These are phyloP conservation scores for Pueraria montana DNA, from an alignment of 306 rosid species.

Conservation along the genomic window DNA sequence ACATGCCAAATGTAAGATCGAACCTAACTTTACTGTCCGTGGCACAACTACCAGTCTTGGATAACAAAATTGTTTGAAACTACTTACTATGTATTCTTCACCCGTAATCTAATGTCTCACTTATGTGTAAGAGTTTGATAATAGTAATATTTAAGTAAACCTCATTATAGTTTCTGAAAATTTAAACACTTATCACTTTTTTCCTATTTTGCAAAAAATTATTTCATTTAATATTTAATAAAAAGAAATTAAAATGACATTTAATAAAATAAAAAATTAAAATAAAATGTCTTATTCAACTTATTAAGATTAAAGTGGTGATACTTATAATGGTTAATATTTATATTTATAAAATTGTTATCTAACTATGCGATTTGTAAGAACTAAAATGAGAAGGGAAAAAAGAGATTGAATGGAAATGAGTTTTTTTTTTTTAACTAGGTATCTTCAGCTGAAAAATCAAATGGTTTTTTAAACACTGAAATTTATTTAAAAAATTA, in stretches of 20 bases:
- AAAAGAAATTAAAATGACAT: neutral
- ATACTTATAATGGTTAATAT: neutral
- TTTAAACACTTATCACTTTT: neutral
- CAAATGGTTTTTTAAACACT: no score
- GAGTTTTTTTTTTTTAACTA: neutral
- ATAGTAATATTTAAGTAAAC: neutral
- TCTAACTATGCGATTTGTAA: neutral
- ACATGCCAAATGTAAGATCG: constrained; percentile 36
- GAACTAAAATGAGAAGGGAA: neutral
- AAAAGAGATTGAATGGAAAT: neutral
- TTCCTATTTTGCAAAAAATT: neutral
- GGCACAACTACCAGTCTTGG: neutral
- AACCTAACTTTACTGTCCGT: neutral
- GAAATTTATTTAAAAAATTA: no score
- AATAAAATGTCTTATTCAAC: neutral
- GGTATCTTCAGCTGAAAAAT: no score
- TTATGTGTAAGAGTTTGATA: neutral
- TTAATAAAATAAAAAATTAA: neutral
- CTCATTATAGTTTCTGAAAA: no score
- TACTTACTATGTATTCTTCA: neutral
- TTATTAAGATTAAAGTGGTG: neutral
- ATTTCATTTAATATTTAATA: neutral
- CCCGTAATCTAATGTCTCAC: neutral
- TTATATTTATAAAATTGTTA: neutral
- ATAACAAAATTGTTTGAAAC: neutral